Conservation (phyloP, 2,329 filamentous ascomycete species). For the Penicillium frequentans region DNA sequence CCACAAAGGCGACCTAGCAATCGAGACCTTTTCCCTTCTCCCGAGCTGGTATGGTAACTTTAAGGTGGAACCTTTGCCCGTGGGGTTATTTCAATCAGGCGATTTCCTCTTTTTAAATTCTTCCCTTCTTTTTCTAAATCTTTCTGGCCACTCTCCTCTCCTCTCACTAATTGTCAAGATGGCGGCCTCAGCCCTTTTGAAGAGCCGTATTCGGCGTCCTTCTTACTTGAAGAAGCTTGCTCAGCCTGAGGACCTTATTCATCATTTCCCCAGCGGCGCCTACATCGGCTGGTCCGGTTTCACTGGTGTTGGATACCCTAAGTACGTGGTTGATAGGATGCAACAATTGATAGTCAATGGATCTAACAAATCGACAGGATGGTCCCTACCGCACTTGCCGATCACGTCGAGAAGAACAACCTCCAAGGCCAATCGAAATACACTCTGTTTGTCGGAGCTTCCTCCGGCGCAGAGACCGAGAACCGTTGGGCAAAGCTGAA, state of each 20-base stretch:
- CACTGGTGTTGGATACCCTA: constrained; percentile 86
- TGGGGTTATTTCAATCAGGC: constrained; percentile 1
- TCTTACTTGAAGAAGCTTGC: constrained; percentile 79
- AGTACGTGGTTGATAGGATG: constrained; percentile 55
- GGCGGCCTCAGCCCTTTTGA: constrained; percentile 70
- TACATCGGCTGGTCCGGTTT: constrained; percentile 92
- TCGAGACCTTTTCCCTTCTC: constrained; percentile 11
- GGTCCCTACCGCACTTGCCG: constrained; percentile 78
- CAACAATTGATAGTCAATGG: background rate
- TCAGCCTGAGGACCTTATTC: constrained; percentile 74
- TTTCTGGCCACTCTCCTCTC: constrained; percentile 17
- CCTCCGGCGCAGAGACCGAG: constrained; percentile 84
- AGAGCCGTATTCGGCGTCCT: constrained; percentile 71
- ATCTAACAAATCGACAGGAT: constrained; percentile 54
- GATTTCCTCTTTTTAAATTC: background rate
- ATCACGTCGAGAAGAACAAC: constrained; percentile 84
- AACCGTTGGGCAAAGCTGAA: constrained; percentile 86
- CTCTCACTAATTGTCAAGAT: constrained; percentile 29
- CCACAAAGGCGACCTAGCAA: background rate
- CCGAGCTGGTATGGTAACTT: constrained; percentile 3
- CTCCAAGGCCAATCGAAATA: constrained; percentile 83
- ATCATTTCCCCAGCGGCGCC: constrained; percentile 78
- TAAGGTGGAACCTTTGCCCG: background rate
- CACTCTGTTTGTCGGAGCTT: constrained; percentile 86
- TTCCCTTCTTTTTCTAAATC: constrained; percentile 11